Evolutionary conservation across 352 stramenopile species (phyloP).

Genomic region (Globisporangium perplexum): DNA sequence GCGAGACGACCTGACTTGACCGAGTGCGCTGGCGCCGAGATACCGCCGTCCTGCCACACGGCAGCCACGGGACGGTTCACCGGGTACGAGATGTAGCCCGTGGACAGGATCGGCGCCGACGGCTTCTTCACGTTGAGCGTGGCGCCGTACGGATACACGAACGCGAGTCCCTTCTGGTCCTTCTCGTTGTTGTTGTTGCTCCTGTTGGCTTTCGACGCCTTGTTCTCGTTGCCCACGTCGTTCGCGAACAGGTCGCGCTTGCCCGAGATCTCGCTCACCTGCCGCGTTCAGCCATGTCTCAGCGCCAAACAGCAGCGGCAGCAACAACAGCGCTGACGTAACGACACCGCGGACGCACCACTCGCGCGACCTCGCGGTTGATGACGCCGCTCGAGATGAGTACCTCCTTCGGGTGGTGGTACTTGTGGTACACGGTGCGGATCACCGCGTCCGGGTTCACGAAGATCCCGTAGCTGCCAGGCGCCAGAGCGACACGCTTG

Average conservation of each 20-base stretch:
- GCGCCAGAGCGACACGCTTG: not conserved
- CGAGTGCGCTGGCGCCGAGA: conserved; percentile 47
- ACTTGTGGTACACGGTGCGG: conserved; percentile 95
- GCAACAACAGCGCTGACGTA: too few relatives aligned
- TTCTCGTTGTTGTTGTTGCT: conserved; percentile 47
- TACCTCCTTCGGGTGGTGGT: conserved; percentile 95
- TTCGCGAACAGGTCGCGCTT: conserved; percentile 50
- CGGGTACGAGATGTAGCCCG: conserved; percentile 93
- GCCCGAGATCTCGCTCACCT: conserved; percentile 60
- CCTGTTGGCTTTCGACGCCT: conserved; percentile 9
- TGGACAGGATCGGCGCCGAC: conserved; percentile 80
- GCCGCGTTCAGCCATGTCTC: not conserved
- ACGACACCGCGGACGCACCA: conserved; percentile 29
- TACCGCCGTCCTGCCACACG: conserved; percentile 80
- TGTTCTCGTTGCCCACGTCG: conserved; percentile 29
- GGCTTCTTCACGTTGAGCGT: conserved; percentile 93
- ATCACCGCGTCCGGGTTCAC: conserved; percentile 88
- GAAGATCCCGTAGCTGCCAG: conserved; percentile 72
- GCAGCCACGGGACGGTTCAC: conserved; percentile 92
- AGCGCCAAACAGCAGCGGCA: too few relatives aligned
- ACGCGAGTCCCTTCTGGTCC: conserved; percentile 85
- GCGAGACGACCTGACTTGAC: conserved; percentile 66
- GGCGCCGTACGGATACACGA: conserved; percentile 94
- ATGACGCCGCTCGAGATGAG: conserved; percentile 93
- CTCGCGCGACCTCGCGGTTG: conserved; percentile 87